Percentiles rank a stretch among this genome's conserved stretches.
phyloP scores from a whole-genome alignment of 192 early-diverging fungal species.

The Chytriomyces hyalinus region DNA sequence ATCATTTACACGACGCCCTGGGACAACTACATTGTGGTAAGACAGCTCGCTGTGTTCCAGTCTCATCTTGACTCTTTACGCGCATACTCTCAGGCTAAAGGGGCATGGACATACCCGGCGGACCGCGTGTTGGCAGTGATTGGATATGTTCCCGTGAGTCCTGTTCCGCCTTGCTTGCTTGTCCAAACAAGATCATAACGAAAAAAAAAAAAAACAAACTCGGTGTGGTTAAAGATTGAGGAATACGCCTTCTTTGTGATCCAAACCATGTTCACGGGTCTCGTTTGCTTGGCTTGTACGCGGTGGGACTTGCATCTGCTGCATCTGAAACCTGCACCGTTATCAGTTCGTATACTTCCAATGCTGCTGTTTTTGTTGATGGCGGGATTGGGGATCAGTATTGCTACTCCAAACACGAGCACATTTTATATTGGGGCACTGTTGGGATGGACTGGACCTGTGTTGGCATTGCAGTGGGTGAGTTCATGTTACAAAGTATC shows the following conservation, averaged over 20 bases:
- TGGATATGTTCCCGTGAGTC: slow-evolving; percentile 56
- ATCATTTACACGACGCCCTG: slow-evolving; percentile 57
- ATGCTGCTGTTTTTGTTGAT: neutral
- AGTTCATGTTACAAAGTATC: neutral
- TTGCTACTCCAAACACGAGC: slow-evolving; percentile 42
- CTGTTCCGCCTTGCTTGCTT: neutral
- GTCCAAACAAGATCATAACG: neutral
- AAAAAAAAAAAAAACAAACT: neutral
- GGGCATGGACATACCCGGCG: slow-evolving; percentile 57
- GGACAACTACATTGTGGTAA: slow-evolving; percentile 63
- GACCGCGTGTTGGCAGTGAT: slow-evolving; percentile 55
- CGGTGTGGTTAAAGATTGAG: slow-evolving; percentile 41
- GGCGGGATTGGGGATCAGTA: slow-evolving; percentile 5
- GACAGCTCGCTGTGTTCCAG: neutral
- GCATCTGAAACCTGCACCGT: slow-evolving; percentile 17
- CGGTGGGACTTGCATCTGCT: slow-evolving; percentile 25
- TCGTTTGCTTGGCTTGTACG: slow-evolving; percentile 3
- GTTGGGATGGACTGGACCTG: slow-evolving; percentile 53
- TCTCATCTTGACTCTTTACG: neutral
- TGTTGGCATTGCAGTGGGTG: slow-evolving; percentile 56
- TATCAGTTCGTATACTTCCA: neutral
- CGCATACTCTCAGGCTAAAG: slow-evolving; percentile 8
- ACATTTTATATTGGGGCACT: slow-evolving; percentile 56
- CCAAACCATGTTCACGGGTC: slow-evolving; percentile 54
- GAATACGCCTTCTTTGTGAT: slow-evolving; percentile 66